These are phyloP conservation scores for Trypanosoma conorhini DNA, from an alignment of 208 protist genomes.

Conservation along the genomic window DNA sequence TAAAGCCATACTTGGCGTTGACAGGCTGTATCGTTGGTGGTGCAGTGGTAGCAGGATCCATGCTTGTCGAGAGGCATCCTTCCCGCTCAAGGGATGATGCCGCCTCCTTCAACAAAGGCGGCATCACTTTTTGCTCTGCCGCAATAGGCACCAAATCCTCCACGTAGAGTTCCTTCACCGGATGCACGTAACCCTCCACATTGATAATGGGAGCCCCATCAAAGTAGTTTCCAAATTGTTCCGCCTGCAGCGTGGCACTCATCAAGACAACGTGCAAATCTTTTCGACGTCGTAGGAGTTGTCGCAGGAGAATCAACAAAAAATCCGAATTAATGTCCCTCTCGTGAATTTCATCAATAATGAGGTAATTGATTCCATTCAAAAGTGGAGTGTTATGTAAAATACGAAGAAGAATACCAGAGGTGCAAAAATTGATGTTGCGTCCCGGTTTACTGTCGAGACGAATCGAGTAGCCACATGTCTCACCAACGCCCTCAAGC, in stretches of 20 bases:
- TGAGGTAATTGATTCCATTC: constrained; percentile 95
- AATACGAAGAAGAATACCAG: constrained; percentile 98
- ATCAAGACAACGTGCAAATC: constrained; percentile 98
- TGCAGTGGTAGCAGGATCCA: not conserved
- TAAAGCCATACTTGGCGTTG: constrained; percentile 53
- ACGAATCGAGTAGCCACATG: constrained; percentile 98
- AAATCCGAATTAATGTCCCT: constrained; percentile 99
- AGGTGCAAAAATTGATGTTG: constrained; percentile 98
- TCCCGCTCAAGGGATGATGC: constrained; percentile 22
- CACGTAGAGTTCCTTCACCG: constrained; percentile 84
- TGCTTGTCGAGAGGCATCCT: not conserved
- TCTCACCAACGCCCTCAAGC: constrained; percentile 93
- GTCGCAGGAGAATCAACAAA: constrained; percentile 97
- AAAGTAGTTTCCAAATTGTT: constrained; percentile 88
- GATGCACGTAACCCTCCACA: constrained; percentile 81
- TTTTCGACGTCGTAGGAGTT: constrained; percentile 59
- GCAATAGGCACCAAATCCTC: constrained; percentile 75
- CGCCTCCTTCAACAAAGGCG: constrained; percentile 72
- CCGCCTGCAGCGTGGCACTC: constrained; percentile 93
- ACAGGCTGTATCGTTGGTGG: not conserved
- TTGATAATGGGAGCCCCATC: constrained; percentile 75
- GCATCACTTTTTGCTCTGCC: constrained; percentile 70
- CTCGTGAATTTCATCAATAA: constrained; percentile 99
- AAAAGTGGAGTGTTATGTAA: constrained; percentile 86
- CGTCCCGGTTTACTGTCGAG: constrained; percentile 95